Evolutionary conservation across 1,284 basidiomycete species (phyloP), one percentile per base, ranked within the genome.

Genomic region (Boletellus deceptivus): DNA sequence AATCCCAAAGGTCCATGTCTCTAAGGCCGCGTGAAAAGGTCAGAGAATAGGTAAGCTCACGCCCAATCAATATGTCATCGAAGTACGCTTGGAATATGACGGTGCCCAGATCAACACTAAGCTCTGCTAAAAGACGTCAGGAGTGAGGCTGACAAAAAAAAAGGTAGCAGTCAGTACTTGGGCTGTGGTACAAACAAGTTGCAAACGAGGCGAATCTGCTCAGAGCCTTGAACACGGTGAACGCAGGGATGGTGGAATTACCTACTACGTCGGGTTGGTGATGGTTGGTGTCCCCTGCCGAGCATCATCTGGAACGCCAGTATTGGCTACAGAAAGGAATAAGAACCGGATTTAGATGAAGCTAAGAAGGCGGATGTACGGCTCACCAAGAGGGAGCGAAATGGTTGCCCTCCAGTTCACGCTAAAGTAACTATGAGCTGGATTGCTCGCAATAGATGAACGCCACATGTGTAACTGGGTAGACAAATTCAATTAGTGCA

Each of bases 41-140:
- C 3, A 22, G 34, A 45, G 27, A 22, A 52, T 35, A 38, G 11
- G 31, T 37, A 41, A 22, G 65, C 83, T 72, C 61, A 84, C 80
- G 81, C 48, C 84, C 80, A 53, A 84, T 68, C 24, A 73, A 59
- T 13, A 69, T 73, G 43, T 74, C 72, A 46, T 80, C 68, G 63
- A 83, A 89, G 69, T 77, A 81, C 9, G 79, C 72, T 50, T 80
- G 72, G 72, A 91, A 90, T 16, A 75, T 77, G 40, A 85, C 83
- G 4, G 78, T 82, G 34, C 87, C 89, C 35, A 91, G 73, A 59
- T 87, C 77, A 55, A 91, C 87, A 33, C 88, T 86, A 35, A 91
- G 69, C 58, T 89, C 82, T 78, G 70, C 56, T 33, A 46, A 39
- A 25, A 22, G 36, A 2, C 13, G 18, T 55, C 36, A 52, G 43